Evolutionary conservation across 2,329 filamentous ascomycete species (phyloP).

Genomic region (Calonectria montana): DNA sequence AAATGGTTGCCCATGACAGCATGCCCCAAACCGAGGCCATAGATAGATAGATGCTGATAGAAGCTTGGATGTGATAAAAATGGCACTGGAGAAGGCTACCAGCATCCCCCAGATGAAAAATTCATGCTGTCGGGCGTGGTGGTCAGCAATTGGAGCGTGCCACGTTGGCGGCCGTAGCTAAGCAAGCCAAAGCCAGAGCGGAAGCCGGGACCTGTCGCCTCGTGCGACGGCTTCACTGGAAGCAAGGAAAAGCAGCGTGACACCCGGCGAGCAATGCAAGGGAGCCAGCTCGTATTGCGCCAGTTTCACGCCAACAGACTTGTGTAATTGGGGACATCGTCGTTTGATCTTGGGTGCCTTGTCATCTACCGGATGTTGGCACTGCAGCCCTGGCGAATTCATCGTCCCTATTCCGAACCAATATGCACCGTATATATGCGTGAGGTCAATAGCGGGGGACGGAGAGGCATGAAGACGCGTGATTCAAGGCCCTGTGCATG

Average conservation of each 20-base stretch:
- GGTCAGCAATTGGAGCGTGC: conserved; percentile 23
- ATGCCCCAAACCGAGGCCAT: not conserved
- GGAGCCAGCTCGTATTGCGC: conserved; percentile 19
- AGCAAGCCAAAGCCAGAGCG: not conserved
- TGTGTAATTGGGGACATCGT: not conserved
- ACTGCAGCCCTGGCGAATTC: not conserved
- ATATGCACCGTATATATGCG: not conserved
- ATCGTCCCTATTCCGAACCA: not conserved
- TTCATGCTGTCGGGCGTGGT: conserved; percentile 11
- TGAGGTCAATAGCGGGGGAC: conserved; percentile 13
- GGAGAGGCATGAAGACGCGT: conserved; percentile 17
- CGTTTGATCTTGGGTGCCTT: conserved; percentile 9
- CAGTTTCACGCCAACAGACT: conserved; percentile 10
- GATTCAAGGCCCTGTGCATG: conserved; percentile 15
- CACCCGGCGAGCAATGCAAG: not conserved
- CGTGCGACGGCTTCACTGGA: not conserved
- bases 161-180: conserved; percentile 18
- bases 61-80: not conserved
- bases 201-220: not conserved
- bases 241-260: conserved; percentile 1
- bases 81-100: not conserved
- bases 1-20: conserved; percentile 3
- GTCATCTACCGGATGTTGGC: not conserved
- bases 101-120: conserved; percentile 1
- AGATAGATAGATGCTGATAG: not conserved